Evolutionary conservation across 2,329 filamentous ascomycete species (phyloP), one percentile per base, ranked within the genome.

Genomic region (Aspergillus aculeatus): DNA sequence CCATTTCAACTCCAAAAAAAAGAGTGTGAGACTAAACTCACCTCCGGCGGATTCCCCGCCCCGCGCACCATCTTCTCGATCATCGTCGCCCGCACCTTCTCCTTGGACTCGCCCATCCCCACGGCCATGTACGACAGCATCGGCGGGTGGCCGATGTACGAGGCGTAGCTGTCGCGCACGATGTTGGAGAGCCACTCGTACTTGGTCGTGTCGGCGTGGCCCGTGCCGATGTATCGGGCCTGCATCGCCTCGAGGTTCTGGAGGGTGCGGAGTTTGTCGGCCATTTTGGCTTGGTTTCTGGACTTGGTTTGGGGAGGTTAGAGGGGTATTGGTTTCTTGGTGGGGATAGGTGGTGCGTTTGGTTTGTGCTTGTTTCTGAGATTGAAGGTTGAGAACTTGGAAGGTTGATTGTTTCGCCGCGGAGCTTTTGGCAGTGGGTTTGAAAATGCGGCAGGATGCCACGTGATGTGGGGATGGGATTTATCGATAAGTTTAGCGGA

Each of bases 131-230:
- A 97, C 44, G 90, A 87, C 16, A 98, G 83, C 62, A 97, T 83
- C 7, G 92, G 90, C 16, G 92, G 90, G 74, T 99, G 95, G 21
- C 95, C 95, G 65, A 95, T 85, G 70, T 96, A 93, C 64, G 88
- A 92, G 21, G 92, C 86, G 74, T 94, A 93, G 23, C 89, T 96
- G 81, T 99, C 95, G 75, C 95, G 92, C 73, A 92, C 86, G 73
- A 98, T 94, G 80, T 98, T 99, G 61, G 90, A 93, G 54, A 89
- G 89, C 92, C 93, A 99, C 80, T 99, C 95, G 87, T 95, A 95
- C 77, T 92, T 96, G 26, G 92, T 96, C 14, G 94, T 98, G 80
- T 99, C 95, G 48, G 94, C 91, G 77, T 97, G 93, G 24, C 95
- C 95, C 4, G 95, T 98, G 68, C 95, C 95, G 71, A 99, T 84